phyloP scores from a whole-genome alignment of 176 grass and related monocot genomes.

The maize (Zea mays) region Zm-B73-REFERENCE-NAM-5.0 NC_050096.1:197857001-197857500 shows the following conservation, averaged over 20 bases:
- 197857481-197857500: slow-evolving; percentile 50
- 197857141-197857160: slow-evolving; percentile 52
- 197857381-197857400: slow-evolving; percentile 24
- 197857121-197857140: slow-evolving; percentile 60
- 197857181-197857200: slow-evolving; percentile 48
- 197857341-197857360: slow-evolving; percentile 57
- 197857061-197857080: slow-evolving; percentile 43
- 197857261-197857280: slow-evolving; percentile 44
- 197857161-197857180: slow-evolving; percentile 36
- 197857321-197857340: slow-evolving; percentile 70
- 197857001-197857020: background rate
- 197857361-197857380: slow-evolving; percentile 60
- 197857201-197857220: slow-evolving; percentile 36
- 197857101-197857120: slow-evolving; percentile 43
- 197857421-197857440: background rate
- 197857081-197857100: slow-evolving; percentile 59
- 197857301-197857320: slow-evolving; percentile 55
- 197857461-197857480: slow-evolving; percentile 42
- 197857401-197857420: background rate
- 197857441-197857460: background rate
- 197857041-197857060: slow-evolving; percentile 30
- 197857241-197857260: slow-evolving; percentile 49
- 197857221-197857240: slow-evolving; percentile 37
- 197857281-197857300: slow-evolving; percentile 57
- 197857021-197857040: background rate